These are phyloP conservation scores for Gracilariopsis chorda DNA, from an alignment of 23 red algal genomes.

Conservation along the genomic window DNA sequence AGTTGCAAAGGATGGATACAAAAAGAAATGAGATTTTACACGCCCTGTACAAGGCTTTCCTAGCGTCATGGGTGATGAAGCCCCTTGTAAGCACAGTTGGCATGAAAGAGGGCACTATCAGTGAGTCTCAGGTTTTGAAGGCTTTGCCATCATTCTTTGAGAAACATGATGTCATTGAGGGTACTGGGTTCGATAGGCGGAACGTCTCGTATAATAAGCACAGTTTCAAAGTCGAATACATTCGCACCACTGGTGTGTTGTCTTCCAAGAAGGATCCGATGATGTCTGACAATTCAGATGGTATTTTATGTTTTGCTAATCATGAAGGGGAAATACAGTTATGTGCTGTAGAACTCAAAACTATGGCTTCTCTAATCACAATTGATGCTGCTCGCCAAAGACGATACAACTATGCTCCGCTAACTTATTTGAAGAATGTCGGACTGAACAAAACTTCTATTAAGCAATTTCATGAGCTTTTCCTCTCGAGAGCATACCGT, in stretches of 20 bases:
- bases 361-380: not conserved
- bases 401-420: not conserved
- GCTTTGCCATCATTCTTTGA: not conserved
- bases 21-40: too few relatives aligned
- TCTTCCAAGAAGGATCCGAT: not conserved
- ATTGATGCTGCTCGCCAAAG: not conserved
- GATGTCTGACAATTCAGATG: not conserved
- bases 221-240: not conserved
- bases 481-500: not conserved
- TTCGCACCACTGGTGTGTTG: not conserved
- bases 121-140: not conserved
- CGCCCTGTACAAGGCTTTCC: not conserved
- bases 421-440: not conserved
- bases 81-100: not conserved
- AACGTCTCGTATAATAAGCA: too few relatives aligned
- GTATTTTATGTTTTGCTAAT: not conserved
- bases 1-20: too few relatives aligned
- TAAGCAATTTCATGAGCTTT: not conserved
- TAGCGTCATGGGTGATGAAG: constrained; percentile 1
- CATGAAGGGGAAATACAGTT: not conserved
- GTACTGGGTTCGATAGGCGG: too few relatives aligned
- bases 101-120: not conserved
- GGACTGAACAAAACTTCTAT: not conserved
- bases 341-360: not conserved
- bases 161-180: too few relatives aligned